Evolutionary conservation across 176 grass and related monocot species (phyloP).

Genomic region (Pharus latifolius): DNA sequence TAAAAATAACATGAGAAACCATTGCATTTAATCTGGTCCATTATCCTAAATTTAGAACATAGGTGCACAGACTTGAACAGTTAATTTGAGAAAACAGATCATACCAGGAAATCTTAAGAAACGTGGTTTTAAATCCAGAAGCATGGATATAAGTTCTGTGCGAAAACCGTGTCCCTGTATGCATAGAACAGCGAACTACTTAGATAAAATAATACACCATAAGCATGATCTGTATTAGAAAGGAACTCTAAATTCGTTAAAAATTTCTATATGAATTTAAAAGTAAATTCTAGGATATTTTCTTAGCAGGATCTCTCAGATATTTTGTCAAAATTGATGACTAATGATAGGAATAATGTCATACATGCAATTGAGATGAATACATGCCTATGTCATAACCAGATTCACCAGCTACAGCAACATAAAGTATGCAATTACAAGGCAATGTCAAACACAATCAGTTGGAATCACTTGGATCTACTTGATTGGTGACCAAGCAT

Average conservation of each 20-base stretch:
- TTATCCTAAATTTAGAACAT: not conserved
- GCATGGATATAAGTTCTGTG: slow-evolving; percentile 61
- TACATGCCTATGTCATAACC: too few species aligned
- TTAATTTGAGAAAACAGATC: not conserved
- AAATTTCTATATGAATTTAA: not conserved
- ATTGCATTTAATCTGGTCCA: not conserved
- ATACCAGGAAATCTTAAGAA: slow-evolving; percentile 89
- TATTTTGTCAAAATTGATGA: too few species aligned
- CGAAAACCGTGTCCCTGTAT: slow-evolving; percentile 72
- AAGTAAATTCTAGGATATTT: too few species aligned
- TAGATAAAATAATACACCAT: not conserved
- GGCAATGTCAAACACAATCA: not conserved
- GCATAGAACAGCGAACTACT: not conserved
- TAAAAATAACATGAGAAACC: not conserved
- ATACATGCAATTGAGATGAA: too few species aligned
- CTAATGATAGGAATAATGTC: too few species aligned
- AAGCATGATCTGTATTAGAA: not conserved
- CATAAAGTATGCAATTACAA: not conserved
- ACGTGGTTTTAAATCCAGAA: slow-evolving; percentile 65
- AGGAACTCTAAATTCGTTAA: not conserved
- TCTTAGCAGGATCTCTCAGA: too few species aligned
- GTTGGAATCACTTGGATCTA: not conserved
- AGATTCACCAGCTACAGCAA: not conserved
- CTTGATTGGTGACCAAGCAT: not conserved
- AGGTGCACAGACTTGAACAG: not conserved